phyloP scores from a whole-genome alignment of 495 filamentous ascomycete species.

The Haplographium delicatum region DNA sequence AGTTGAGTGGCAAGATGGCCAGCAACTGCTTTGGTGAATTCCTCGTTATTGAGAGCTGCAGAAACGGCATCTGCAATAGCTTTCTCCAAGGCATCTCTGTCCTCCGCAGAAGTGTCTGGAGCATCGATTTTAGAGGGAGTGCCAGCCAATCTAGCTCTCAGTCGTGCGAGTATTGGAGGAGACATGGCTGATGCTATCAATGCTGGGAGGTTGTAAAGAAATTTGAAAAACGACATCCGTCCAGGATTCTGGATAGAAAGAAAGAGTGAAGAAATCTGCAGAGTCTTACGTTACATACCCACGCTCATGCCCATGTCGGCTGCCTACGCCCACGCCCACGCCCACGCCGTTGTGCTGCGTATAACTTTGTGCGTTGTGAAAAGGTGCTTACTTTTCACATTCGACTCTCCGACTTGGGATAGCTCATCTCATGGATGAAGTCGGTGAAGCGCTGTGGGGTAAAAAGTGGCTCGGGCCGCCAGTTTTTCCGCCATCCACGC shows the following conservation, averaged over 20 bases:
- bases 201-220: conserved; percentile 8
- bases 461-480: neutral
- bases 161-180: conserved; percentile 12
- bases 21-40: conserved; percentile 25
- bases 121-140: neutral
- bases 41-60: conserved; percentile 21
- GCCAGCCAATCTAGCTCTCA: conserved; percentile 1
- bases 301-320: neutral
- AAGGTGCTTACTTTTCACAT: conserved; percentile 2
- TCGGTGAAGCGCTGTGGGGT: conserved; percentile 11
- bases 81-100: conserved; percentile 19
- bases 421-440: conserved; percentile 5
- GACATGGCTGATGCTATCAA: conserved; percentile 20
- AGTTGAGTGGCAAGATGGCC: conserved; percentile 19
- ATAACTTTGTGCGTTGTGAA: conserved; percentile 9
- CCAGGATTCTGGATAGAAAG: conserved; percentile 1
- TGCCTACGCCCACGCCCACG: neutral
- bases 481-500: conserved; percentile 1
- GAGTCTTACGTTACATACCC: neutral
- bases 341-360: neutral
- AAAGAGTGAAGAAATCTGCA: conserved; percentile 9
- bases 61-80: conserved; percentile 21
- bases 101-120: conserved; percentile 8
- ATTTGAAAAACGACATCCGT: conserved; percentile 16
- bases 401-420: neutral